Evolutionary conservation across 139 green algal genomes (phyloP).

Genomic region (Auxenochlorella pyrenoidosa): DNA sequence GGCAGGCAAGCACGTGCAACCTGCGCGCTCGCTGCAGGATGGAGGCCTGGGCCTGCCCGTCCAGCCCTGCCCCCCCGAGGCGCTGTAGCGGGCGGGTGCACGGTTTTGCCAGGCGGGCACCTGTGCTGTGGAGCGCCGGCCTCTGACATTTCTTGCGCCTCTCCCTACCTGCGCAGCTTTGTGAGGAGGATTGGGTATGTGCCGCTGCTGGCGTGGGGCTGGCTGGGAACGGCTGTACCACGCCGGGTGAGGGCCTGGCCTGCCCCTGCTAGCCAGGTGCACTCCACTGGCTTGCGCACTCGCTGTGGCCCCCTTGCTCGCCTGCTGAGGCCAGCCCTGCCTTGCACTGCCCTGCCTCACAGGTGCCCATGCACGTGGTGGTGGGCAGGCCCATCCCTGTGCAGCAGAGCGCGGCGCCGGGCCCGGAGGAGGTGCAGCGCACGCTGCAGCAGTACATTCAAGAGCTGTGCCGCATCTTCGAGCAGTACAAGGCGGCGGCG

Average conservation of each 20-base stretch:
- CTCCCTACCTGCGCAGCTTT: constrained; percentile 2
- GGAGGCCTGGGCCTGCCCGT: too few relatives aligned
- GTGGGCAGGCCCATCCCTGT: constrained; percentile 43
- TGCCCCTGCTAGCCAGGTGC: background rate
- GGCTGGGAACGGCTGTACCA: constrained; percentile 18
- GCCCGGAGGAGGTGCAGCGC: constrained; percentile 27
- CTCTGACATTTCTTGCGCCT: background rate
- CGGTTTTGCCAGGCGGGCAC: too few relatives aligned
- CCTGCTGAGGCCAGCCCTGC: background rate
- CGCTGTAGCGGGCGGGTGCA: too few relatives aligned
- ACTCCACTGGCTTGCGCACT: background rate
- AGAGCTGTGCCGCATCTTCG: constrained; percentile 27
- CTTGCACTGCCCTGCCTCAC: background rate
- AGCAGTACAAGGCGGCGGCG: constrained; percentile 35
- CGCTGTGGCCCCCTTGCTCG: background rate
- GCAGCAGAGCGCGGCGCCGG: background rate
- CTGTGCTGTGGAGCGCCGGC: too few relatives aligned
- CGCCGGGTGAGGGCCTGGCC: background rate
- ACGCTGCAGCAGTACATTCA: constrained; percentile 43
- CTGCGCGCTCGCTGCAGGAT: background rate
- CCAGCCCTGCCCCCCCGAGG: too few relatives aligned
- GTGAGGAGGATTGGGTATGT: constrained; percentile 30
- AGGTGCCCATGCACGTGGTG: constrained; percentile 36
- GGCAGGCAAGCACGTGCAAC: background rate
- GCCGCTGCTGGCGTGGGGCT: constrained; percentile 33